Conservation (phyloP, 2,329 filamentous ascomycete species). For the Saccharata proteae region DNA sequence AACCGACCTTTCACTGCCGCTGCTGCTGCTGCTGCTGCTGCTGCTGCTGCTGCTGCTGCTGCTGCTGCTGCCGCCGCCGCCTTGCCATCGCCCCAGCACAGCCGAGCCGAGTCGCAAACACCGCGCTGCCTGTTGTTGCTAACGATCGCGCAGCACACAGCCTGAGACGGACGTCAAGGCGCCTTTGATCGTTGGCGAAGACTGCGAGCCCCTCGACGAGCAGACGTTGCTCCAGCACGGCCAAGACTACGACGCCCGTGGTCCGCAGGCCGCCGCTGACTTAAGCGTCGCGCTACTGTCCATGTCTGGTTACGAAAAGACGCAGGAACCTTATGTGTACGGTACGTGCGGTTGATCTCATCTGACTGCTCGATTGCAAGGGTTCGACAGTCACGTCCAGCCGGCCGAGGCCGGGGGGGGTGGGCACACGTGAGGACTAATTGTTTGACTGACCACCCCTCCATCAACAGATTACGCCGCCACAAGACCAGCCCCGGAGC, state of each 20-base stretch:
- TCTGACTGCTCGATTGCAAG: conserved; percentile 17
- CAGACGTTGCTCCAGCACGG: conserved; percentile 18
- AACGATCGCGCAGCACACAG: conserved; percentile 10
- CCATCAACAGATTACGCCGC: conserved; percentile 45
- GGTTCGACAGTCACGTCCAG: conserved; percentile 18
- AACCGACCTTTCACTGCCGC: too few relatives aligned
- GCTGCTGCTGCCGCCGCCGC: too few relatives aligned
- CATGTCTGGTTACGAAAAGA: conserved; percentile 75
- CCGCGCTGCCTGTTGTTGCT: background rate
- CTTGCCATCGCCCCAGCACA: too few relatives aligned
- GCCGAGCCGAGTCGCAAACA: background rate
- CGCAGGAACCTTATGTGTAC: conserved; percentile 63
- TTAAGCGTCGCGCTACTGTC: conserved; percentile 43
- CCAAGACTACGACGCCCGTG: conserved; percentile 24
- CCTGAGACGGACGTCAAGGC: conserved; percentile 20
- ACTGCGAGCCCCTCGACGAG: conserved; percentile 13
- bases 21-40: too few relatives aligned
- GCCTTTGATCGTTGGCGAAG: conserved; percentile 18
- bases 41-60: too few relatives aligned
- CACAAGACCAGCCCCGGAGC: conserved; percentile 47
- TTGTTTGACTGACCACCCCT: conserved; percentile 34
- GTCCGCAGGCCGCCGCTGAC: conserved; percentile 39
- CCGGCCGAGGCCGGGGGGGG: conserved; percentile 22
- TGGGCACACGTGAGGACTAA: conserved; percentile 24
- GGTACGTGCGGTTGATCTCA: conserved; percentile 50